Base-by-base conservation (phyloP, 352 stramenopile species). In the Pythium biforme region DNA sequence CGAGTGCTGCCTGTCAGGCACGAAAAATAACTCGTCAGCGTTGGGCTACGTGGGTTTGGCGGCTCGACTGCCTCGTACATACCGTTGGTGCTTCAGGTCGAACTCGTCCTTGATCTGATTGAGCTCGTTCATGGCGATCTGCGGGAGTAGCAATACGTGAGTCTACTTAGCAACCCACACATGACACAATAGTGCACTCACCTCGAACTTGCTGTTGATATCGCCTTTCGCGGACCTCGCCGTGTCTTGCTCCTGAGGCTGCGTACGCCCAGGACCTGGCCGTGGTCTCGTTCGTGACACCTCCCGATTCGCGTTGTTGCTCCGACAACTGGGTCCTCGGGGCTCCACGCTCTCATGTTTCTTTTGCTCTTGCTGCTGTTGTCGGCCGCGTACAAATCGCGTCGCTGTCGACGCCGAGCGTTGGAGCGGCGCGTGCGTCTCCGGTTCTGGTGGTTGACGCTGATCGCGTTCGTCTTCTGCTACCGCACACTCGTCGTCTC, bases 141-240 rank as follows among this genome's bases (percentile, higher is more conserved):
- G 37, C 11, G 17, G 17, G 37, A n/a, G 17, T 17, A 19, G 9
- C 6, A 40, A 9, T 11, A 2, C 29, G 14, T 40, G 34, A 40
- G 34, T n/a, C n/a, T n/a, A n/a, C n/a, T 17, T 40, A 14, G 5
- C 34, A 40, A 14, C n/a, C n/a, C n/a, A 40, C 4, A 40, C 9
- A 40, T 17, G 34, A 40, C n/a, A 17, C 15, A 14, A 40, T 17
- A 17, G 34, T 17, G 3, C 6, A 40, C 20, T 29, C 22, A 81
- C 76, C 72, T 79, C 67, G 31, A 80, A 86, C 46, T 86, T 86
- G 48, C 55, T 60, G 53, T 81, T 77, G 34, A 85, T 75, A 31
- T 79, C 73, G 15, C 41, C 52, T 17, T 62, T 48, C 14, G 7
- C 27, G 9, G n/a, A 10, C 14, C 17, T 56, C 19, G 51, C n/a